A percentile compares a stretch with the other conserved stretches of the same genome.
phyloP scores from a whole-genome alignment of 1,284 basidiomycete species.

The Bjerkandera adusta region DNA sequence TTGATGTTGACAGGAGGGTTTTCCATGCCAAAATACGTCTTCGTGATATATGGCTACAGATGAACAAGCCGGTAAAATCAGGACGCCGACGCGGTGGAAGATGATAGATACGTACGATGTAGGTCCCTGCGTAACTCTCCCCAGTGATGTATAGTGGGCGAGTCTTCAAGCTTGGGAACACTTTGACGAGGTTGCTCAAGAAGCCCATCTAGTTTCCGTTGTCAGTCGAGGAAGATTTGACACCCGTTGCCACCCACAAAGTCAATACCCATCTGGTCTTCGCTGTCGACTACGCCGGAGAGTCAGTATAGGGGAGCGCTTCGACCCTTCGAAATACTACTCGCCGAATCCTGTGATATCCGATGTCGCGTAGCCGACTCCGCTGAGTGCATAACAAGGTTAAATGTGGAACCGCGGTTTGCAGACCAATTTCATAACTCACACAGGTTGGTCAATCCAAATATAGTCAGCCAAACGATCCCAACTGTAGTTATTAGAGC shows the following conservation, averaged over 20 bases:
- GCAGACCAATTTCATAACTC: not conserved
- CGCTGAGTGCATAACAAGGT: too few relatives aligned
- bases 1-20: conserved; percentile 61
- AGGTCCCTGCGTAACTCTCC: conserved; percentile 31
- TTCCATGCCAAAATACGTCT: conserved; percentile 54
- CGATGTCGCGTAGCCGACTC: conserved; percentile 60
- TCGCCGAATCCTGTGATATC: conserved; percentile 56
- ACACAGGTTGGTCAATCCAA: conserved; percentile 70
- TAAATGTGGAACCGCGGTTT: too few relatives aligned
- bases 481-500: conserved; percentile 55
- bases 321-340: conserved; percentile 19
- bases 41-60: conserved; percentile 58
- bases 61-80: not conserved
- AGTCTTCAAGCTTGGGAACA: conserved; percentile 28
- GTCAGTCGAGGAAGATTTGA: not conserved
- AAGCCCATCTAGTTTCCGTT: conserved; percentile 20
- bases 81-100: not conserved
- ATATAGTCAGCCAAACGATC: conserved; percentile 58
- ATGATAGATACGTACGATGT: conserved; percentile 33
- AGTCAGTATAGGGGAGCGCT: conserved; percentile 1
- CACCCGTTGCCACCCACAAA: conserved; percentile 47
- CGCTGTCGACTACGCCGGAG: conserved; percentile 45
- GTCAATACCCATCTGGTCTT: conserved; percentile 65
- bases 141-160: conserved; percentile 30
- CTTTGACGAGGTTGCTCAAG: conserved; percentile 22